Conservation (phyloP, 805 yeast genomes). For the Sugiyamaella lignohabitans region DNA sequence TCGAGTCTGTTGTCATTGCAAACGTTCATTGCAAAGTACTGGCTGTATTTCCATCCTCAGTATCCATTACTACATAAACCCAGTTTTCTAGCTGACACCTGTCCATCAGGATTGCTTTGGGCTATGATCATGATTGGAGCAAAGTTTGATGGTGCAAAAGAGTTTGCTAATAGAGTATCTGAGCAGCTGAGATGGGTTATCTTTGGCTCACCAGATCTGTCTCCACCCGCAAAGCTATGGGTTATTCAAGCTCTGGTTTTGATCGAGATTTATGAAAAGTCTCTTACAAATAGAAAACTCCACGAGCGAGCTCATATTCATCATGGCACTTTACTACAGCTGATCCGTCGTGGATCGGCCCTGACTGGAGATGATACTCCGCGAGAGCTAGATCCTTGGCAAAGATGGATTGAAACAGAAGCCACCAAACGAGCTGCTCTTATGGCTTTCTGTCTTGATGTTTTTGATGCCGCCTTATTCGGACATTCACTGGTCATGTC, state of each 20-base stretch:
- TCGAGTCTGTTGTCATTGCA: conserved; percentile 26
- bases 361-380: conserved; percentile 31
- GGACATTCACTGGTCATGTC: conserved; percentile 60
- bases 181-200: conserved; percentile 62
- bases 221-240: conserved; percentile 72
- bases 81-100: conserved; percentile 44
- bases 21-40: conserved; percentile 34
- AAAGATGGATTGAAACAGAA: conserved; percentile 75
- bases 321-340: conserved; percentile 80
- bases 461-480: conserved; percentile 69
- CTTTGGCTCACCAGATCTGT: conserved; percentile 64
- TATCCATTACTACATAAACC: conserved; percentile 55
- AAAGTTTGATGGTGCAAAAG: conserved; percentile 27
- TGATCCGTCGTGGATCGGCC: conserved; percentile 67
- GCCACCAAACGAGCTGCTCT: conserved; percentile 70
- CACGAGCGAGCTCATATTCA: conserved; percentile 83
- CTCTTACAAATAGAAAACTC: conserved; percentile 55
- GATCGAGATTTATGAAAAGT: conserved; percentile 75
- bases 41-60: conserved; percentile 56
- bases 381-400: conserved; percentile 35
- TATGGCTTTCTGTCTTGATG: conserved; percentile 76
- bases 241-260: conserved; percentile 66
- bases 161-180: conserved; percentile 43
- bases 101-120: conserved; percentile 46
- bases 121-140: conserved; percentile 57